phyloP scores from a whole-genome alignment of 1,284 basidiomycete genomes.

The Moesziomyces sp. region DNA sequence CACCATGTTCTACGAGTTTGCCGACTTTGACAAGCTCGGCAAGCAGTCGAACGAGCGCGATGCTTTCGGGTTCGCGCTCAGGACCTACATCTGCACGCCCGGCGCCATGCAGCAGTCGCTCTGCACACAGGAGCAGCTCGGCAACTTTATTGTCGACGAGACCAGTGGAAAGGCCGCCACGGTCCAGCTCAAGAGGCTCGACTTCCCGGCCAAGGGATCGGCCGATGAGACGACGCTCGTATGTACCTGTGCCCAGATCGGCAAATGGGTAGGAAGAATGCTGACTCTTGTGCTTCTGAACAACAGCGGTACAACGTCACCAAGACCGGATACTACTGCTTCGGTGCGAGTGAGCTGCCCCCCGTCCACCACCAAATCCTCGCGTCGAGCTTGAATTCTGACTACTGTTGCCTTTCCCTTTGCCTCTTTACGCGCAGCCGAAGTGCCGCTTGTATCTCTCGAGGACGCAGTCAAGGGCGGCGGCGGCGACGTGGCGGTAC shows the following conservation, averaged over 20 bases:
- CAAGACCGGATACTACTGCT: slow-evolving; percentile 93
- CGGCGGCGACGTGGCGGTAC: slow-evolving; percentile 61
- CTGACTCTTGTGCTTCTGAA: neutral
- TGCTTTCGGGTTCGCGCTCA: slow-evolving; percentile 59
- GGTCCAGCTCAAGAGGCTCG: slow-evolving; percentile 46
- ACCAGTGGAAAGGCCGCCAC: slow-evolving; percentile 23
- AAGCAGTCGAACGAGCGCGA: slow-evolving; percentile 68
- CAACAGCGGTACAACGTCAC: slow-evolving; percentile 76
- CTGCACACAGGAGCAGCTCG: slow-evolving; percentile 51
- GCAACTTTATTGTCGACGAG: slow-evolving; percentile 59
- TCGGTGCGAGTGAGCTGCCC: slow-evolving; percentile 74
- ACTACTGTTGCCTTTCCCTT: neutral
- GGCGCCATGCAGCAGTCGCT: slow-evolving; percentile 39
- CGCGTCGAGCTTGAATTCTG: neutral
- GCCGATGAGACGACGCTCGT: slow-evolving; percentile 27
- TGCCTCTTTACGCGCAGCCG: slow-evolving; percentile 71
- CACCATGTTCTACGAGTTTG: slow-evolving; percentile 95
- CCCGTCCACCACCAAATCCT: neutral
- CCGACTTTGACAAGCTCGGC: slow-evolving; percentile 84
- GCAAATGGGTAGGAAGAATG: no score
- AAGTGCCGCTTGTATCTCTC: slow-evolving; percentile 82
- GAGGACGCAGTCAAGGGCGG: slow-evolving; percentile 37
- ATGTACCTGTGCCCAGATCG: neutral
- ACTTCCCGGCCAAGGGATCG: slow-evolving; percentile 41
- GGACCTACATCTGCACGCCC: slow-evolving; percentile 76